Base-by-base conservation (phyloP, 2,329 filamentous ascomycete genomes). In the Neocatenulostroma microsporum region DNA sequence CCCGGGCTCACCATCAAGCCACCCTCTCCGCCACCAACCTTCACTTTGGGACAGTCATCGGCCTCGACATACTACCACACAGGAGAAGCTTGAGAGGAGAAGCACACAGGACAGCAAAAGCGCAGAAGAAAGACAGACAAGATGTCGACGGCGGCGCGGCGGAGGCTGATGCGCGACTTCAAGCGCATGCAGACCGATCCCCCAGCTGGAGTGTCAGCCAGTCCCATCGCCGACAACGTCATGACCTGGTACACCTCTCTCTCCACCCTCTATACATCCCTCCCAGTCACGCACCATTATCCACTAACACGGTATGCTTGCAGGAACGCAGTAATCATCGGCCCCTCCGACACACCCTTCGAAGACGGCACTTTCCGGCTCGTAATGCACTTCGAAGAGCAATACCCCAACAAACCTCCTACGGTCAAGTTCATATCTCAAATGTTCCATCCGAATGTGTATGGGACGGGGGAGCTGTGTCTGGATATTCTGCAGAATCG, bases 101-200 rank as follows among this genome's bases (percentile, higher is more conserved):
- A n/a, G n/a, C n/a, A n/a, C n/a, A n/a, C n/a, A n/a, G n/a, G n/a
- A n/a, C n/a, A n/a, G n/a, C n/a, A n/a, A n/a, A n/a, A n/a, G n/a
- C n/a, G n/a, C n/a, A n/a, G n/a, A n/a, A n/a, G n/a, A n/a, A n/a
- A n/a, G n/a, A n/a, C n/a, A n/a, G n/a, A n/a, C n/a, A 67, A 49
- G 51, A 87, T 85, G 89, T 96, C 89, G 55, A 96, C 91, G 47
- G 84, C 89, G 51, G 91, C 91, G 51, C 83, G 91, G 61, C 84
- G 91, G 61, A 86, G 91, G 61, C 73, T 98, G 63, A 96, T 98
- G 91, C 84, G 91, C 63, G 91, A 96, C 72, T 96, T 96, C 77
- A 96, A 96, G 88, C 87, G 91, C 65, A 98, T 98, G 89, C 91
- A 98, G 69, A 96, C 89, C 30, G 91, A 98, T 59, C 91, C 91